phyloP scores from a whole-genome alignment of 768 basidiomycete species.

The Cyclocybe aegerita region DNA sequence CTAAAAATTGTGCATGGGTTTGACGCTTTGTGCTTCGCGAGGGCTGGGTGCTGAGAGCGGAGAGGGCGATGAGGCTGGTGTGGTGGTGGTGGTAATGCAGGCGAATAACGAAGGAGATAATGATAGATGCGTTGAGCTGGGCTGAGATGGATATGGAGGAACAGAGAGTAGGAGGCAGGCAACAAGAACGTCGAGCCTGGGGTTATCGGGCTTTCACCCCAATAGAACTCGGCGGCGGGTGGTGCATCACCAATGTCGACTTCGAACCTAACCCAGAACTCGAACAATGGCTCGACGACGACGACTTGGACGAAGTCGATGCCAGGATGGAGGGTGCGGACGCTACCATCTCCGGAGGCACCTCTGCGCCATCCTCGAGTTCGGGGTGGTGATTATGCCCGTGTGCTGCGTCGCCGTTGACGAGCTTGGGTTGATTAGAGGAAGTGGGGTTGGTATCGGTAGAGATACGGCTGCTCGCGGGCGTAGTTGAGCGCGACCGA shows the following conservation, averaged over 20 bases:
- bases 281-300: neutral
- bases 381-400: neutral
- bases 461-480: neutral
- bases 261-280: constrained; percentile 14
- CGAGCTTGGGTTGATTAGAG: neutral
- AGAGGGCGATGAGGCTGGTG: too few relatives aligned
- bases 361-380: constrained; percentile 4
- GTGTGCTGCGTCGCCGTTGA: constrained; percentile 6
- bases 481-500: constrained; percentile 11
- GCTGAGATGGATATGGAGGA: too few relatives aligned
- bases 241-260: constrained; percentile 17
- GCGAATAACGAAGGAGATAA: too few relatives aligned
- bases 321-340: constrained; percentile 24
- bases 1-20: too few relatives aligned
- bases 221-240: constrained; percentile 1
- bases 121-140: too few relatives aligned
- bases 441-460: neutral
- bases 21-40: too few relatives aligned
- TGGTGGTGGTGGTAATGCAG: too few relatives aligned
- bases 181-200: too few relatives aligned
- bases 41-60: too few relatives aligned
- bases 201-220: neutral
- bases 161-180: too few relatives aligned
- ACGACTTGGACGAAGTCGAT: neutral
- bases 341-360: constrained; percentile 20